Evolutionary conservation across 805 yeast species (phyloP).

Genomic region (Kazachstania taianensis): DNA sequence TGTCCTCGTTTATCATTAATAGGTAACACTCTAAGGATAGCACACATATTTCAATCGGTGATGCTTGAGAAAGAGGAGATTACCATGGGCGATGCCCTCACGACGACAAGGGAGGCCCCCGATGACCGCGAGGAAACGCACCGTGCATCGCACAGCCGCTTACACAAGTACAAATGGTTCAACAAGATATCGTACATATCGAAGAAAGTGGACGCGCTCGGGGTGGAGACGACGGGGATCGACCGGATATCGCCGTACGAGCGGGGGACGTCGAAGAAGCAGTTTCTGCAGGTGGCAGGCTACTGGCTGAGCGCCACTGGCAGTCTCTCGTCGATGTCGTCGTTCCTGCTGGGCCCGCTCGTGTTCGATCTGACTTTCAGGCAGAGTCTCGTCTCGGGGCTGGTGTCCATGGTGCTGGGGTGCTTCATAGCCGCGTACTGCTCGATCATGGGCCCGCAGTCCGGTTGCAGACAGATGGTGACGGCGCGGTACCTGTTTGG

Average conservation of each 20-base stretch:
- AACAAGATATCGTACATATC: constrained; percentile 25
- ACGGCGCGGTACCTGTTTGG: constrained; percentile 74
- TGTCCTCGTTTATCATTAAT: too few relatives aligned
- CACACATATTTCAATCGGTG: too few relatives aligned
- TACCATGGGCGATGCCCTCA: too few relatives aligned
- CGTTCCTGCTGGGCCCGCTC: constrained; percentile 67
- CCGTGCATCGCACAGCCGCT: background rate
- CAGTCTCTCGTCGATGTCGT: constrained; percentile 82
- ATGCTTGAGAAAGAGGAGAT: too few relatives aligned
- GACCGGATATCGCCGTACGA: constrained; percentile 64
- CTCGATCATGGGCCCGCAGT: constrained; percentile 79
- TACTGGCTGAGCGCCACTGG: constrained; percentile 83
- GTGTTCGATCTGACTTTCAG: constrained; percentile 58
- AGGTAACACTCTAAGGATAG: too few relatives aligned
- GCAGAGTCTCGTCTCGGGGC: constrained; percentile 52
- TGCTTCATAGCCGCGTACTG: constrained; percentile 74
- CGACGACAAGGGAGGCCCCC: too few relatives aligned
- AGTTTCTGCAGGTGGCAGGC: constrained; percentile 45
- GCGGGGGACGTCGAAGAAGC: constrained; percentile 35
- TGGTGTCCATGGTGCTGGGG: constrained; percentile 57
- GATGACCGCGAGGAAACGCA: background rate
- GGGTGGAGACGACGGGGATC: constrained; percentile 74
- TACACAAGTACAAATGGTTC: background rate
- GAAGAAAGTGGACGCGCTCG: constrained; percentile 39
- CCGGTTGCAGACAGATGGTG: constrained; percentile 86